Evolutionary conservation across 371 early-diverging fungal species (phyloP).

Genomic region (Mucor circinelloides): DNA sequence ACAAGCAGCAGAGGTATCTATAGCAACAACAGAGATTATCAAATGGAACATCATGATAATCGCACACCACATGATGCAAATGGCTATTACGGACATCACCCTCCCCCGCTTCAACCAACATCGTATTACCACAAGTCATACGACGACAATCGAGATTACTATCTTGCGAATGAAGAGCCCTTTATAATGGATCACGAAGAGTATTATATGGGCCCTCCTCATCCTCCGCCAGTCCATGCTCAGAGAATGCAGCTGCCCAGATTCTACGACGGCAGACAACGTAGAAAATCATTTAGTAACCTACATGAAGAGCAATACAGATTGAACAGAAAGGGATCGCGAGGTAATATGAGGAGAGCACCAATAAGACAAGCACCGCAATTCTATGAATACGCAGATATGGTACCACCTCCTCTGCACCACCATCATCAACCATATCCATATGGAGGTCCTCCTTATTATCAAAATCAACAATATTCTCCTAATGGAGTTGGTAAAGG

Average conservation of each 20-base stretch:
- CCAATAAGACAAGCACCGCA: background rate
- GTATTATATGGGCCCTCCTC: background rate
- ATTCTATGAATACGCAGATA: background rate
- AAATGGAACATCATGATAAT: background rate
- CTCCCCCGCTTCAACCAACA: background rate
- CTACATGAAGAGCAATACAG: background rate
- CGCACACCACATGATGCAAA: background rate
- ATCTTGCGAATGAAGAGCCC: background rate
- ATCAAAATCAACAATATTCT: slow-evolving; percentile 2
- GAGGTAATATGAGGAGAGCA: slow-evolving; percentile 1
- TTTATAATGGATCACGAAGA: background rate
- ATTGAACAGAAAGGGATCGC: slow-evolving; percentile 5
- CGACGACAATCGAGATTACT: background rate
- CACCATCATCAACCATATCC: background rate
- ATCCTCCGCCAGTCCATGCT: background rate
- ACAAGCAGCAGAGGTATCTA: background rate
- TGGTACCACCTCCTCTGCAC: background rate
- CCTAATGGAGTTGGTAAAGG: background rate
- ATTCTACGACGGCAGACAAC: slow-evolving; percentile 1
- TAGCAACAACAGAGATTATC: background rate
- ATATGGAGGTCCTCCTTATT: slow-evolving; percentile 1
- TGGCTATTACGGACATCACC: background rate
- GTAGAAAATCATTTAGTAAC: slow-evolving; percentile 15
- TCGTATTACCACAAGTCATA: background rate
- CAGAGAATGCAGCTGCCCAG: background rate